These are phyloP conservation scores for Trichoderma citrinoviride DNA, from an alignment of 2,329 filamentous ascomycete genomes.

Conservation along the genomic window DNA sequence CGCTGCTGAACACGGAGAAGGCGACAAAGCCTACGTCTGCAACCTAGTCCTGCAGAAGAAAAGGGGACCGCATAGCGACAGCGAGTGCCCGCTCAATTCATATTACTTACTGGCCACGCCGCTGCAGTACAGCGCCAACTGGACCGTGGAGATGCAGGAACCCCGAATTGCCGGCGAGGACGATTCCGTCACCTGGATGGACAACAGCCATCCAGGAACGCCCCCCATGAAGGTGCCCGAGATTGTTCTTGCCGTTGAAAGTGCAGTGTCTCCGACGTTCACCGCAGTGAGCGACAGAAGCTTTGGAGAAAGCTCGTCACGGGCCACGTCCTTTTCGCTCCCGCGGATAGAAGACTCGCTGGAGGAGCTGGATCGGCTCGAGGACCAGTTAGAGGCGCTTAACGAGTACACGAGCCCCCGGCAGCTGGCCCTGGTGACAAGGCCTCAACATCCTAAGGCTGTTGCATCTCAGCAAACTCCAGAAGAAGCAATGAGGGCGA, in stretches of 20 bases:
- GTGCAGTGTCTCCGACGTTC: constrained; percentile 36
- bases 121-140: constrained; percentile 33
- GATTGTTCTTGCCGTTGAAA: constrained; percentile 33
- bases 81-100: constrained; percentile 34
- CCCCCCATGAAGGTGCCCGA: constrained; percentile 33
- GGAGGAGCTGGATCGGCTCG: constrained; percentile 59
- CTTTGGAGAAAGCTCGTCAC: constrained; percentile 36
- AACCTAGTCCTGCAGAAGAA: constrained; percentile 47
- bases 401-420: constrained; percentile 38
- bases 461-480: neutral
- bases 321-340: constrained; percentile 35
- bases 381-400: constrained; percentile 60
- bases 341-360: constrained; percentile 62
- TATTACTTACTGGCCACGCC: constrained; percentile 50
- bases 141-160: constrained; percentile 23
- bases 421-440: constrained; percentile 34
- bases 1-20: constrained; percentile 17
- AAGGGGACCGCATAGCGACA: constrained; percentile 22
- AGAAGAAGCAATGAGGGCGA: constrained; percentile 3
- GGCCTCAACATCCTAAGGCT: neutral
- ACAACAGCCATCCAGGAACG: constrained; percentile 28
- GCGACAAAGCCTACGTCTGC: constrained; percentile 48
- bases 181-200: constrained; percentile 28
- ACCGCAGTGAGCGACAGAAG: constrained; percentile 35
- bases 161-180: constrained; percentile 22